phyloP scores from a whole-genome alignment of 306 rosid species.

The Canavalia ensiformis region DNA sequence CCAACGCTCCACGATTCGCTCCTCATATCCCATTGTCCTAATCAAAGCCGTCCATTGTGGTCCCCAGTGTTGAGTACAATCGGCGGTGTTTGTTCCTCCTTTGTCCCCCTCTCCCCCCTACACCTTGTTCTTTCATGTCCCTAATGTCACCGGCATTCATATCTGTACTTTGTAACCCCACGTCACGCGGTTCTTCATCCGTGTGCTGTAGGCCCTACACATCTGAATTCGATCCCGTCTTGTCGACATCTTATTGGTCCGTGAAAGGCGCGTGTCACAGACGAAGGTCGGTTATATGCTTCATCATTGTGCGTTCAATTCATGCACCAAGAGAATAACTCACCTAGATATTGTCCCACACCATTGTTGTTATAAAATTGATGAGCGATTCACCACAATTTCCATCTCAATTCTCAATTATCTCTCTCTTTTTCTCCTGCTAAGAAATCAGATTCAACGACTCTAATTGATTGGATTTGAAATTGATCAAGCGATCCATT shows the following conservation, averaged over 20 bases:
- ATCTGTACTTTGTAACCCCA: slow-evolving; percentile 22
- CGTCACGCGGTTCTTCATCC: slow-evolving; percentile 44
- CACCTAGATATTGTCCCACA: slow-evolving; percentile 56
- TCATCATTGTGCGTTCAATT: slow-evolving; percentile 34
- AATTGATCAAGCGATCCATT: background rate
- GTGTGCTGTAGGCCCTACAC: slow-evolving; percentile 32
- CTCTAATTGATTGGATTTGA: background rate
- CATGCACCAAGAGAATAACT: slow-evolving; percentile 57
- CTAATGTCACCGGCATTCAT: slow-evolving; percentile 41
- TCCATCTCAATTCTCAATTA: slow-evolving; percentile 34
- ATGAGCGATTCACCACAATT: slow-evolving; percentile 36
- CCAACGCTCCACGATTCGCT: slow-evolving; percentile 56
- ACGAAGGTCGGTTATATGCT: background rate
- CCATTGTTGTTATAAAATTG: slow-evolving; percentile 53
- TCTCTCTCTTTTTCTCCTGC: background rate
- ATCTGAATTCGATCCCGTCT: background rate
- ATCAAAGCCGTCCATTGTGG: slow-evolving; percentile 60
- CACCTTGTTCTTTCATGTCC: slow-evolving; percentile 55
- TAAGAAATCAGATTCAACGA: background rate
- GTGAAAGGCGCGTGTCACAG: slow-evolving; percentile 53
- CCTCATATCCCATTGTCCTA: slow-evolving; percentile 7
- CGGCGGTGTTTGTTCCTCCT: slow-evolving; percentile 50
- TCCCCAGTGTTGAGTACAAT: slow-evolving; percentile 53
- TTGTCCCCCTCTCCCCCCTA: slow-evolving; percentile 57
- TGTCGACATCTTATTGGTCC: slow-evolving; percentile 51